Conservation (phyloP, 768 basidiomycete species). For the Pisolithus orientalis region DNA sequence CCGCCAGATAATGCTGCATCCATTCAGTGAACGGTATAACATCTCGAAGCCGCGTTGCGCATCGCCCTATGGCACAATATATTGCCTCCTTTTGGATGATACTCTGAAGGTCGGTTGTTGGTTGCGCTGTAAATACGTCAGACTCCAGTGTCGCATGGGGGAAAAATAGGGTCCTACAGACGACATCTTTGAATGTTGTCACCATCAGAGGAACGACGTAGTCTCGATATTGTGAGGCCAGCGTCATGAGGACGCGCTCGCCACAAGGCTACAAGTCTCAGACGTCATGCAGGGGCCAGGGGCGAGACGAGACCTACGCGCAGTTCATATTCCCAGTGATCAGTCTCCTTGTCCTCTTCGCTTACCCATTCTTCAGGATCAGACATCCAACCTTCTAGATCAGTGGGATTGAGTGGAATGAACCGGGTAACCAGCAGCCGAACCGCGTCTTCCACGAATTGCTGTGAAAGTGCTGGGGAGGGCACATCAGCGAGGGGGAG, state of each 20-base stretch:
- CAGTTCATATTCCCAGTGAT: conserved; percentile 91
- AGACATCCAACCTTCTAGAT: conserved; percentile 77
- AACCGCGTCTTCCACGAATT: conserved; percentile 70
- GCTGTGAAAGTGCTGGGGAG: conserved; percentile 49
- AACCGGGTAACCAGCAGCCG: conserved; percentile 75
- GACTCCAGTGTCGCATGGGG: neutral
- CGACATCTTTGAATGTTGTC: conserved; percentile 52
- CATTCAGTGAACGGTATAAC: conserved; percentile 65
- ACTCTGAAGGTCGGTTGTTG: conserved; percentile 46
- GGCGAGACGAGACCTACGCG: conserved; percentile 46
- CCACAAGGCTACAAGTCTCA: conserved; percentile 66
- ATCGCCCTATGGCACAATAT: conserved; percentile 87
- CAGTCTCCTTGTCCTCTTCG: conserved; percentile 80
- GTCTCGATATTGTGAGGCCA: conserved; percentile 63
- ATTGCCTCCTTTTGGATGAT: conserved; percentile 80
- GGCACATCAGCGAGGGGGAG: conserved; percentile 8
- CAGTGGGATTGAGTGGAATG: conserved; percentile 75
- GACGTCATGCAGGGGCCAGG: neutral
- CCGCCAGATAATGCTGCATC: conserved; percentile 52
- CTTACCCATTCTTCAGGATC: conserved; percentile 97
- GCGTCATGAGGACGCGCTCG: conserved; percentile 83
- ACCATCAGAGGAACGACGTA: conserved; percentile 64
- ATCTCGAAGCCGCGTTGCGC: conserved; percentile 55
- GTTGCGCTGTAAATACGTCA: conserved; percentile 30
- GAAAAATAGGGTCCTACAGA: conserved; percentile 35